Base-by-base conservation (phyloP, 225 moss, liverwort and hornwort genomes). In the Sphagnum tenellum region DNA sequence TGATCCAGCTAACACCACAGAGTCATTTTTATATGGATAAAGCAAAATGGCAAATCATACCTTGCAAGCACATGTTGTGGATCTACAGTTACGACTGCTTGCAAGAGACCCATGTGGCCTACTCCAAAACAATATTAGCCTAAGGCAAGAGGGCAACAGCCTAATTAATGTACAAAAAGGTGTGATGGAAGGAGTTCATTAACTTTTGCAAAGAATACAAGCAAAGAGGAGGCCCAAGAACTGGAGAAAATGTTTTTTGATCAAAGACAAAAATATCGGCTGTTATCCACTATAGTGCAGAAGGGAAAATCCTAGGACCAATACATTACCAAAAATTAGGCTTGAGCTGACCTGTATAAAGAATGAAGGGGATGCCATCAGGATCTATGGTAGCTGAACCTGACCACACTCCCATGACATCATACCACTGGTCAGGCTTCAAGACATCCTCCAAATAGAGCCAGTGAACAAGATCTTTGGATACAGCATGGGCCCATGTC, bases 401-500 rank as follows among this genome's bases (percentile, higher is more conserved):
- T 61, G 90, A 88, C 88, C 88, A 86, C 7, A 87, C 87, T 3
- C 87, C 89, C 11, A 75, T 72, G 44, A 56, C 51, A 47, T 90
- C 88, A 68, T 90, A 90, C 86, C 76, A 86, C 56, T 76, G 79
- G 55, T 86, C 88, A 2, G 57, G 75, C 50, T 61, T 46, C 65
- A 90, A 64, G 9, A 83, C 88, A 49, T 81, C 66, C 57, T 88
- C 88, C 62, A 88, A 75, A 56, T 81, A 77, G 45, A 50, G 49
- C 88, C 88, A 88, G 59, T 88, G 77, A 46, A 90, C 56, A 47
- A 88, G 67, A 67, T 86, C 86, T 5, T 56, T 70, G 3, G 86
- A 88, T 49, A 88, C 79, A 2, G 90, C 88, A 69, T 90, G 88
- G 13, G 85, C 90, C 88, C 90, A 90, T 5, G 73, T 74, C 63